Evolutionary conservation across 2,329 filamentous ascomycete species (phyloP).

Genomic region (Ophiostoma triangulosporum): DNA sequence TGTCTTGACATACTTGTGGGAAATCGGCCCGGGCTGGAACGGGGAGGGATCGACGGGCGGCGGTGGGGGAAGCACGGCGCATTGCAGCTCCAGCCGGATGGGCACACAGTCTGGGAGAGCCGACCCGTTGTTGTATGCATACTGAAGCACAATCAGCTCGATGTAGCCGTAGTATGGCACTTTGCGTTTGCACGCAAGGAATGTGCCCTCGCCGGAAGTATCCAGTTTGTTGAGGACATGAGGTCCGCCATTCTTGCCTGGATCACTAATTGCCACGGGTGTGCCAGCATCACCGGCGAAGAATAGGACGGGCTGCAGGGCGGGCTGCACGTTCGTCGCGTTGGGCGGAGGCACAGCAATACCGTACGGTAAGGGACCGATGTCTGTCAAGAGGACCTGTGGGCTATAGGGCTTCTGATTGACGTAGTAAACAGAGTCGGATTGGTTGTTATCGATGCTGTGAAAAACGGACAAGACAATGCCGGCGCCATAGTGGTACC

Average conservation of each 20-base stretch:
- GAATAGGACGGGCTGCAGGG: no score
- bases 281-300: slow-evolving; percentile 16
- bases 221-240: slow-evolving; percentile 17
- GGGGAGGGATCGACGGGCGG: no score
- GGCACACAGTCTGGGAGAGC: slow-evolving; percentile 28
- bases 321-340: neutral
- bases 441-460: slow-evolving; percentile 10
- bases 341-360: slow-evolving; percentile 18
- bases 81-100: slow-evolving; percentile 31
- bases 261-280: neutral
- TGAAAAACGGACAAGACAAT: slow-evolving; percentile 25
- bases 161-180: slow-evolving; percentile 29
- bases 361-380: slow-evolving; percentile 24
- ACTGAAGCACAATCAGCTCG: slow-evolving; percentile 23
- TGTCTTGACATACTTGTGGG: slow-evolving; percentile 25
- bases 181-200: slow-evolving; percentile 29
- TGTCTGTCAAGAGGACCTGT: slow-evolving; percentile 27
- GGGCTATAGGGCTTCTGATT: slow-evolving; percentile 26
- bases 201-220: slow-evolving; percentile 18
- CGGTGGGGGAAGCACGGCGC: slow-evolving; percentile 20
- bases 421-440: slow-evolving; percentile 31
- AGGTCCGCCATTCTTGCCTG: slow-evolving; percentile 24
- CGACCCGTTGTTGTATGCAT: slow-evolving; percentile 18
- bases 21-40: no score
- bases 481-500: slow-evolving; percentile 30